These are phyloP conservation scores for Ceratobasidium sp. DNA, from an alignment of 1,284 basidiomycete species.

Conservation along the genomic window DNA sequence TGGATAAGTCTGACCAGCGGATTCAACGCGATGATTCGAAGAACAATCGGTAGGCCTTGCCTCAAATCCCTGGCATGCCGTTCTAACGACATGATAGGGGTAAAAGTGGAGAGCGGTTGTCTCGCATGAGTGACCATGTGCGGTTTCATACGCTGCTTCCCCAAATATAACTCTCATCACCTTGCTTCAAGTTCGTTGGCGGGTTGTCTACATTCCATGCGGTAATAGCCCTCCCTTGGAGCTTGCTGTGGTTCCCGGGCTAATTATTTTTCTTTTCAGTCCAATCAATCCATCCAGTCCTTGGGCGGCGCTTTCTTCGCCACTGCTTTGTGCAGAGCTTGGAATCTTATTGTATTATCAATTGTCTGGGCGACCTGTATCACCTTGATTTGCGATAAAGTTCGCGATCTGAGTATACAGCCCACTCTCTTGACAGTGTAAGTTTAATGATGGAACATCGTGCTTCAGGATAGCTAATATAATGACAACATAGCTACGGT, in stretches of 20 bases:
- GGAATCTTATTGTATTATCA: conserved; percentile 73
- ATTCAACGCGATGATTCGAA: not conserved
- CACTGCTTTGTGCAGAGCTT: conserved; percentile 71
- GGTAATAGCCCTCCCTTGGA: not conserved
- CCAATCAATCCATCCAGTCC: conserved; percentile 4
- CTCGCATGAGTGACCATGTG: not conserved
- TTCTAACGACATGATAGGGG: not conserved
- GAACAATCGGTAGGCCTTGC: not conserved
- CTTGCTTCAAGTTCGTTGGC: not conserved
- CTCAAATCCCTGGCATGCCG: not conserved
- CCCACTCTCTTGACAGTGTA: conserved; percentile 10
- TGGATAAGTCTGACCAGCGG: not conserved
- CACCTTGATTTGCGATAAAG: not conserved
- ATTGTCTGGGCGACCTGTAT: conserved; percentile 62
- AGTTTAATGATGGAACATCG: not conserved
- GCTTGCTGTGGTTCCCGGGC: not conserved
- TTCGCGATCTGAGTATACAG: conserved; percentile 11
- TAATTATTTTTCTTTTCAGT: not conserved
- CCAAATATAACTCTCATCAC: too few species aligned
- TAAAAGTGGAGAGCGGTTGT: not conserved
- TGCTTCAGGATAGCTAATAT: not conserved
- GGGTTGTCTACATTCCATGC: not conserved
- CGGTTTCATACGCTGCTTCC: too few species aligned
- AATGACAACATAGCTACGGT: conserved; percentile 59
- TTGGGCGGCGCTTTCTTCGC: conserved; percentile 56